Conservation (phyloP, 1,139 yeast species). For the Saccharomyces pastorianus region DNA sequence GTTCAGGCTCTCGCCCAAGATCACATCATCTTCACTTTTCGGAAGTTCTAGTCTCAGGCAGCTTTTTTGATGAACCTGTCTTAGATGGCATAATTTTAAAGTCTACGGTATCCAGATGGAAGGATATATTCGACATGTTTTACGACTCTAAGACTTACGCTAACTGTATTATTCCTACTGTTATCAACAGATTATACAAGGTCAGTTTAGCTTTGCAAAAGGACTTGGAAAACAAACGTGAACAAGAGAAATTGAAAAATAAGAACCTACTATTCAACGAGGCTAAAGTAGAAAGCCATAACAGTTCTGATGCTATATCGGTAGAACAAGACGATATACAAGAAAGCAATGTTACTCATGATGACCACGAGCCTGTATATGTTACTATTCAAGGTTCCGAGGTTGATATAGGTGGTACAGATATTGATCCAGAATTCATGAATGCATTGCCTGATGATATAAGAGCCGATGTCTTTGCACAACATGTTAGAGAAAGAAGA, state of each 20-base stretch:
- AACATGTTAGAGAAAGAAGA: constrained; percentile 68
- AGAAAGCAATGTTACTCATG: neutral
- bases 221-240: constrained; percentile 22
- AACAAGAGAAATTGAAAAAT: constrained; percentile 26
- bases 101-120: constrained; percentile 66
- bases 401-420: constrained; percentile 83
- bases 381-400: constrained; percentile 72
- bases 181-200: constrained; percentile 46
- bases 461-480: constrained; percentile 87
- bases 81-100: constrained; percentile 36
- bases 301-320: neutral
- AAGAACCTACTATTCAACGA: constrained; percentile 11
- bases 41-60: constrained; percentile 27
- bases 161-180: constrained; percentile 41
- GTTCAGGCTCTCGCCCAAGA: constrained; percentile 23
- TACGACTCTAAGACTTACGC: constrained; percentile 39
- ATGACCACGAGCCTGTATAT: constrained; percentile 46
- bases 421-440: constrained; percentile 84
- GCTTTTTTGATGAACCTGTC: constrained; percentile 26
- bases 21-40: constrained; percentile 24
- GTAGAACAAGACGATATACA: neutral
- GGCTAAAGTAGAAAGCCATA: constrained; percentile 18
- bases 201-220: constrained; percentile 35
- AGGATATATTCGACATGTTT: constrained; percentile 46
- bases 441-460: constrained; percentile 89